Evolutionary conservation across 495 filamentous ascomycete genomes (phyloP), one percentile per base, ranked within the genome.

Genomic region (Chlorociboria aeruginascens): DNA sequence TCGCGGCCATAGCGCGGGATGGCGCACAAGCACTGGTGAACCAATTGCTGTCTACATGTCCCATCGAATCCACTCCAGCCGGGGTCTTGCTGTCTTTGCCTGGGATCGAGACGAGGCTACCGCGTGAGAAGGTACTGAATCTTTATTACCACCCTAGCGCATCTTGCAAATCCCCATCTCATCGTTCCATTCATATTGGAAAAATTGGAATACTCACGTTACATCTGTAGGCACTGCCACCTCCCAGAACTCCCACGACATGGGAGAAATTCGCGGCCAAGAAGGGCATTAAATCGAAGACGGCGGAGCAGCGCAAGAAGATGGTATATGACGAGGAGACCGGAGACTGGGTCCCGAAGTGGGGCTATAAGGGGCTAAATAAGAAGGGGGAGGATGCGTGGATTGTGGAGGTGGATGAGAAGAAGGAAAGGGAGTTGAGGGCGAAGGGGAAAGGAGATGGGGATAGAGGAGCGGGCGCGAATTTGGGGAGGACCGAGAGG

Each of bases 251-350:
- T 20, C 81, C 80, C 46, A 96, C 92, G 40, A 94, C 86, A 62
- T 98, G 92, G 92, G 80, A 92, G 63, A 76, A 81, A 41, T 98
- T 98, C 68, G 92, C 92, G 14, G 81, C 79, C 68, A 94, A 90
- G 75, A 92, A 95, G 68, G 93, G 92, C 29, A 96, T 98, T 62
- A 78, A 83, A 67, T 72, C 81, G 52, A 88, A 87, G 72, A 79
- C 78, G 62, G 71, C 76, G 59, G 78, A 80, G 53, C 63, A 66
- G 14, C 66, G 66, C 28, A 71, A 74, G 50, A 88, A 94, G 63
- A 69, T 83, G 56, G 76, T 82, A 36, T 95, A 83, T 63, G 84
- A 96, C 64, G 87, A 95, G 67, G 78, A 66, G 45, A 87, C 72
- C 25, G 83, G 84, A 40, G 85, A 93, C 61, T 96, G 85, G 83